Base-by-base conservation (phyloP, 2,329 filamentous ascomycete species). In the Calonectria ilicicola region DNA sequence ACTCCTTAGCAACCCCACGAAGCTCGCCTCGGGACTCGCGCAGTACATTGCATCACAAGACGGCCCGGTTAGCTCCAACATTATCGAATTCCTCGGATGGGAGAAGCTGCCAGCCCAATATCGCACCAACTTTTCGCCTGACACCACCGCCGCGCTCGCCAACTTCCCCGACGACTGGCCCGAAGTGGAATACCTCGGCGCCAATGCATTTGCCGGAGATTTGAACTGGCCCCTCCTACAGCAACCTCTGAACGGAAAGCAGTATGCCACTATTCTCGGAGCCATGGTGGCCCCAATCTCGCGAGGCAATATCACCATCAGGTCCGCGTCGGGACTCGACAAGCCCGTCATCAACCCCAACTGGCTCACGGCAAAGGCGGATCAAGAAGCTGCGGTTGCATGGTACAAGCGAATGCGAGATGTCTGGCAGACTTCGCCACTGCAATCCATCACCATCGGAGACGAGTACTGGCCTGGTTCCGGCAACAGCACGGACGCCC, bases 281-380 rank as follows among this genome's bases (percentile, higher is more conserved):
- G 82, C 82, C 0, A 77, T 89, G 0, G 80, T 85, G 2, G 82
- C 86, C 0, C 84, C 86, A 4, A 71, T 83, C 0, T 88, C 86
- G 0, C 83, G 85, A 0, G 88, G 88, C 5, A 87, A 80, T 56
- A 79, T 89, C 2, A 85, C 83, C 0, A 82, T 89, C n/a, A 63
- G 65, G 0, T 84, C 83, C 0, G 65, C 77, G n/a, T 79, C 83
- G 17, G 83, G 80, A 0, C 72, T 76, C 0, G 82, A 84, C 23
- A 76, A 78, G 12, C 87, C 88, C 0, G 75, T 85, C 15, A 85
- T 89, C 70, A 82, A 88, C 72, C 85, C 86, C 1, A 86, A 86
- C 73, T 90, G 84, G 82, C 79, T 90, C 1, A 80, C 80, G 2
- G 81, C 84, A 12, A 82, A 83, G 10, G 80, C 82, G 1, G 88